These are phyloP conservation scores for Blyttiomyces sp. DNA, from an alignment of 371 early-diverging fungal species.

Conservation along the genomic window DNA sequence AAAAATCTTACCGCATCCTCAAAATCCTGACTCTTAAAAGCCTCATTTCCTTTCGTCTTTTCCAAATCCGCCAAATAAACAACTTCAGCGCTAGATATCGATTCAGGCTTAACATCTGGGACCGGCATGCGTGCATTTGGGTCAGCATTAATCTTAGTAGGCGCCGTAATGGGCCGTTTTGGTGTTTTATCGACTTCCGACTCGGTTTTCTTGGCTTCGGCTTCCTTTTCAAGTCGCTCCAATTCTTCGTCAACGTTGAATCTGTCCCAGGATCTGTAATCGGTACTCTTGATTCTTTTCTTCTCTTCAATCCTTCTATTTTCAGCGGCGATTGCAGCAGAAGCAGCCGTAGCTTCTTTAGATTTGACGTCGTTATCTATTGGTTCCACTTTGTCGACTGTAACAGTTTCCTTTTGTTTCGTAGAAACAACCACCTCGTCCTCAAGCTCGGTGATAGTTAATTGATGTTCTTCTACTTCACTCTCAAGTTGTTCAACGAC, in stretches of 20 bases:
- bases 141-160: background rate
- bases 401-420: background rate
- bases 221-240: conserved; percentile 8
- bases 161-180: too few relatives aligned
- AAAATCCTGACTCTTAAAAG: conserved; percentile 17
- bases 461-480: too few relatives aligned
- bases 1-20: conserved; percentile 20
- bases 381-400: too few relatives aligned
- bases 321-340: background rate
- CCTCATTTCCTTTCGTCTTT: conserved; percentile 27
- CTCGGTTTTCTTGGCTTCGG: background rate
- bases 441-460: too few relatives aligned
- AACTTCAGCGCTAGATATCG: background rate
- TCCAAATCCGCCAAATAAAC: conserved; percentile 16
- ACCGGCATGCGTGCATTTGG: background rate
- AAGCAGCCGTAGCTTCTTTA: too few relatives aligned
- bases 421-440: background rate
- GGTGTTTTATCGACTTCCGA: too few relatives aligned
- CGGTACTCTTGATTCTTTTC: conserved; percentile 12
- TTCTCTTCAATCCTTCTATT: background rate
- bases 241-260: conserved; percentile 16
- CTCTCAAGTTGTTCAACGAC: too few relatives aligned
- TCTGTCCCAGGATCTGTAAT: conserved; percentile 25
- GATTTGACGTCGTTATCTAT: too few relatives aligned
- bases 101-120: background rate